Base-by-base conservation (phyloP, 176 grass and related monocot genomes). In the Juncus effusus region DNA sequence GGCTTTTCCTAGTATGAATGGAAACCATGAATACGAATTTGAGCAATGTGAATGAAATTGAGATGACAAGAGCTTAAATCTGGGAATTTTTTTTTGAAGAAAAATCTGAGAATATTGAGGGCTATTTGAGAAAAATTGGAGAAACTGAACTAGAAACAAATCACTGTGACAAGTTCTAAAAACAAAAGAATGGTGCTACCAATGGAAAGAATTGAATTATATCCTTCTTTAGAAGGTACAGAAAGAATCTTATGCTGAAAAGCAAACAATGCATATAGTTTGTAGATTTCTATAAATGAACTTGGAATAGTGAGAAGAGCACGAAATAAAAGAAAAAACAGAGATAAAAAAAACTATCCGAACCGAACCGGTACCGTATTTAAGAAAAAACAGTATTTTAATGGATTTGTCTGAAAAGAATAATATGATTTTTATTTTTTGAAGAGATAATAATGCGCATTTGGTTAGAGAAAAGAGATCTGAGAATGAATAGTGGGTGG, bases 401-500 rank as follows among this genome's bases (percentile, higher is more conserved):
- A 28, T 28, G 19, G 19, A 28, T 28, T 28, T 28, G 19, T 28
- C 19, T 28, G 19, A 28, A 28, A 28, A 28, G 19, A 28, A 28
- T 28, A 28, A 28, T 28, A 28, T 28, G 19, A 28, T 28, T 28
- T 28, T 28, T 0, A 28, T 28, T 28, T 1, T 28, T 28, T 28
- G 19, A 28, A 28, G 19, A 28, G 1, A 28, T 28, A 28, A 28
- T 28, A 28, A 28, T 28, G 19, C 19, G 15, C 19, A 54, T 51
- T 55, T 69, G 45, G 50, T 7, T 36, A 58, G 56, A 70, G 13
- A 51, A 70, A 70, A 58, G 67, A 57, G 67, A 70, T 70, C 67
- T 70, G 51, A 70, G 67, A 58, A 56, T 37, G 15, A 70, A 42
- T 39, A 70, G 67, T 70, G 50, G 67, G 52, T 47, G 40, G 36